Evolutionary conservation across 208 protist species (phyloP), one percentile per base, ranked within the genome.

Genomic region (Trypanosoma rangeli): DNA sequence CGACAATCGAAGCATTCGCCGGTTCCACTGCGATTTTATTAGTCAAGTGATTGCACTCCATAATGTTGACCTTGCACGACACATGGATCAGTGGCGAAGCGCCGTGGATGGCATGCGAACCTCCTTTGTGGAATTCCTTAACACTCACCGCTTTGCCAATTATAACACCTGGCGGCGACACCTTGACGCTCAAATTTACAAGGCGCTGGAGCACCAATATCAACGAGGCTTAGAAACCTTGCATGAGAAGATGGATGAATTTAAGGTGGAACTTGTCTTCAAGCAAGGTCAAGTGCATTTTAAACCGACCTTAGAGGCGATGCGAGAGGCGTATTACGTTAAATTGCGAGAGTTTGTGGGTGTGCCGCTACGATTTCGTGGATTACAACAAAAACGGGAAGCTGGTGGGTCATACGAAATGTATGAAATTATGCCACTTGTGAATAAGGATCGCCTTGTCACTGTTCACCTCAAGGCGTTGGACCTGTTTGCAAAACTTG

Each of bases 161-260:
- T 89, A 94, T 84, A 82, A 93, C 5, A 73, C 64, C 42, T 99
- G 98, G 98, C 83, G 87, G 33, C 75, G 83, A 49, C 97, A 99
- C 83, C 97, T 95, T 92, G 97, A 99, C 79, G 84, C 90, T 26
- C 97, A 99, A 73, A 91, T 99, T 52, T 99, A 97, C 94, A 99
- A 99, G 82, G 95, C 95, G 5, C 85, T 99, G 24, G 95, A 98
- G 76, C 84, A 94, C 63, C 96, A 98, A 81, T 99, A 98, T 78
- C 83, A 87, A 28, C 76, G 79, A 3, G 94, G 95, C 8, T 82
- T 98, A 42, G 95, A 98, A 80, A 85, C 60, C 35, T 79, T 98
- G 26, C 93, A 98, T 76, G 93, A 97, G 71, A 90, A 92, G 60
- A 92, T 98, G 78, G 86, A 96, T 64, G 86, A 95, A 64, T 92